These are phyloP conservation scores for Glaciozyma antarctica DNA, from an alignment of 768 basidiomycete species.

Conservation along the genomic window DNA sequence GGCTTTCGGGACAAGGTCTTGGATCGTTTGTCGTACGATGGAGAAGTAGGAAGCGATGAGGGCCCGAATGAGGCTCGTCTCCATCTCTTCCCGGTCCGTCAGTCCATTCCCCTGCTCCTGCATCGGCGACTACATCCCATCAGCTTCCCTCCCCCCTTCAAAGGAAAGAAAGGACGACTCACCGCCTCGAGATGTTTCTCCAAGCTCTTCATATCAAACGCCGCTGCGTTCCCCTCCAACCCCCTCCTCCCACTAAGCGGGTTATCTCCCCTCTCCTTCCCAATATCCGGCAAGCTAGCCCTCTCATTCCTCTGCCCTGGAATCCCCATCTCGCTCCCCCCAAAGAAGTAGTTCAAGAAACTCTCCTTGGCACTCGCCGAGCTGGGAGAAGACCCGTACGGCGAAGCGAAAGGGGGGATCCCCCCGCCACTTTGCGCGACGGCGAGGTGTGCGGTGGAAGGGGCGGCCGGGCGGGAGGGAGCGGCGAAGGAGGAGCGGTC, in stretches of 20 bases:
- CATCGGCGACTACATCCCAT: constrained; percentile 34
- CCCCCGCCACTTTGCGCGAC: constrained; percentile 9
- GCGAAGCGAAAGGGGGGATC: constrained; percentile 9
- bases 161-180: constrained; percentile 41
- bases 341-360: constrained; percentile 96
- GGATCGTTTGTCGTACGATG: constrained; percentile 92
- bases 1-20: constrained; percentile 93
- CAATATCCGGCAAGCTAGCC: neutral
- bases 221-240: constrained; percentile 68
- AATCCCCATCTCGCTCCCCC: constrained; percentile 47
- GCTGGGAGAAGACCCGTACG: constrained; percentile 9
- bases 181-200: constrained; percentile 97
- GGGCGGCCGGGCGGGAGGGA: neutral
- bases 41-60: constrained; percentile 91
- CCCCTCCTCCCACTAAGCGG: constrained; percentile 41
- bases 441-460: constrained; percentile 15
- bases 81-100: constrained; percentile 86
- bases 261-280: constrained; percentile 15
- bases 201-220: constrained; percentile 96
- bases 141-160: neutral
- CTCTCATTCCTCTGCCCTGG: neutral
- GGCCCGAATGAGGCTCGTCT: constrained; percentile 84
- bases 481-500: constrained; percentile 52
- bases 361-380: constrained; percentile 59
- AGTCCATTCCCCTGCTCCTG: constrained; percentile 51